Conservation (phyloP, 768 basidiomycete genomes). For the Leccinum sublutescens region DNA sequence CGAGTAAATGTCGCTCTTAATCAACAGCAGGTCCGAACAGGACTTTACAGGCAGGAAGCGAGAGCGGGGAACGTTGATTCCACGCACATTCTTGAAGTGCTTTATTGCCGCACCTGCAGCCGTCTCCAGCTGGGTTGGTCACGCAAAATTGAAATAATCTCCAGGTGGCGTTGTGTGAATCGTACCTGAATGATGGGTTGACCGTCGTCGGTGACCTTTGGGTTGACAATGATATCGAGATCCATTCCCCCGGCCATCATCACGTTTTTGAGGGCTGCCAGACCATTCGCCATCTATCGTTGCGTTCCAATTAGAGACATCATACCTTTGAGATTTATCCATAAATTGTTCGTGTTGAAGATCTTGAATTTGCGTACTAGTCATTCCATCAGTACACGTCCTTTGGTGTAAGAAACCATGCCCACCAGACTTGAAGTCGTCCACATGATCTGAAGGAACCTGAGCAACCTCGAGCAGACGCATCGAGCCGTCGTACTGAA, state of each 20-base stretch:
- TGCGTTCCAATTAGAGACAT: neutral
- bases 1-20: slow-evolving; percentile 92
- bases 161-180: neutral
- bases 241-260: slow-evolving; percentile 87
- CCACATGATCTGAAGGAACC: slow-evolving; percentile 9
- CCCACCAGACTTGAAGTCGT: slow-evolving; percentile 35
- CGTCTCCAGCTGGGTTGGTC: slow-evolving; percentile 62
- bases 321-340: slow-evolving; percentile 74
- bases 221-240: slow-evolving; percentile 94
- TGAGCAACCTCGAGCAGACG: slow-evolving; percentile 12
- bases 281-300: neutral
- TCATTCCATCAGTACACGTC: slow-evolving; percentile 1
- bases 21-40: slow-evolving; percentile 84
- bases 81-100: slow-evolving; percentile 88
- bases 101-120: slow-evolving; percentile 94
- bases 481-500: slow-evolving; percentile 66
- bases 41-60: slow-evolving; percentile 93
- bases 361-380: slow-evolving; percentile 88
- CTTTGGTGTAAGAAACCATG: slow-evolving; percentile 7
- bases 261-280: slow-evolving; percentile 78
- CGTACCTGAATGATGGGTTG: slow-evolving; percentile 75
- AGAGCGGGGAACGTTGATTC: slow-evolving; percentile 91
- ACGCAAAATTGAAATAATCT: slow-evolving; percentile 3
- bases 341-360: slow-evolving; percentile 85
- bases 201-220: slow-evolving; percentile 84